A percentile compares a stretch with the other conserved stretches of the same genome.
Evolutionary conservation across 106 monocot species (phyloP).

Genomic region (Triglochin maritima): DNA sequence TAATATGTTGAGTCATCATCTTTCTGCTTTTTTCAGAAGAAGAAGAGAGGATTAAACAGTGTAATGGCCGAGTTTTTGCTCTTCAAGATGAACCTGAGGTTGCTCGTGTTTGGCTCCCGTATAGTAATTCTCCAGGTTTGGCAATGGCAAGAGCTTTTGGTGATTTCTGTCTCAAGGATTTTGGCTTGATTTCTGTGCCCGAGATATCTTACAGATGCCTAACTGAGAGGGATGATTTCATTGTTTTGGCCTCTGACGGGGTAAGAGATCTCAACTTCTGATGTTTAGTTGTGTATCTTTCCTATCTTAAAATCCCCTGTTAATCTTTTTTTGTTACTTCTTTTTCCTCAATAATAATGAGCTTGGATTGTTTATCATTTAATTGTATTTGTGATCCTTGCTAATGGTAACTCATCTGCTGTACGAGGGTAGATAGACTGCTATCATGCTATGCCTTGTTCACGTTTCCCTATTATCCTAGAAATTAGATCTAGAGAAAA

Average conservation of each 20-base stretch:
- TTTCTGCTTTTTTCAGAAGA: slow-evolving; percentile 30
- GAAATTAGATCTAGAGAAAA: too few relatives aligned
- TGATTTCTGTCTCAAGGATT: slow-evolving; percentile 69
- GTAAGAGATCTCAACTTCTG: slow-evolving; percentile 14
- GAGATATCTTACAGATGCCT: slow-evolving; percentile 38
- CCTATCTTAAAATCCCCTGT: neutral
- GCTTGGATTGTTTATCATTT: too few relatives aligned
- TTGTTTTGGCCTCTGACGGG: slow-evolving; percentile 69
- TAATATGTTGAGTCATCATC: too few relatives aligned
- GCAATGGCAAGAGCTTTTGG: slow-evolving; percentile 74
- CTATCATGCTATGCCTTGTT: too few relatives aligned
- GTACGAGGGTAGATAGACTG: too few relatives aligned
- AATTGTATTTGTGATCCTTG: too few relatives aligned
- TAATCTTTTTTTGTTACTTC: too few relatives aligned
- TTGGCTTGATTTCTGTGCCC: slow-evolving; percentile 65
- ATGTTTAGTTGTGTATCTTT: neutral
- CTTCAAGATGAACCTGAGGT: slow-evolving; percentile 67
- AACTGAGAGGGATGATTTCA: slow-evolving; percentile 44
- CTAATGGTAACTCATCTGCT: too few relatives aligned
- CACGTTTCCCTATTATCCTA: too few relatives aligned
- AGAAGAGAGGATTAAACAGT: slow-evolving; percentile 50
- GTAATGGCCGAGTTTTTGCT: slow-evolving; percentile 58
- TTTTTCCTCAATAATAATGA: too few relatives aligned
- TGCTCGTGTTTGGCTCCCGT: slow-evolving; percentile 56
- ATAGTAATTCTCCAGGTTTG: slow-evolving; percentile 49